These are phyloP conservation scores for Sporothrix inflata DNA, from an alignment of 2,329 filamentous ascomycete species.

Conservation along the genomic window DNA sequence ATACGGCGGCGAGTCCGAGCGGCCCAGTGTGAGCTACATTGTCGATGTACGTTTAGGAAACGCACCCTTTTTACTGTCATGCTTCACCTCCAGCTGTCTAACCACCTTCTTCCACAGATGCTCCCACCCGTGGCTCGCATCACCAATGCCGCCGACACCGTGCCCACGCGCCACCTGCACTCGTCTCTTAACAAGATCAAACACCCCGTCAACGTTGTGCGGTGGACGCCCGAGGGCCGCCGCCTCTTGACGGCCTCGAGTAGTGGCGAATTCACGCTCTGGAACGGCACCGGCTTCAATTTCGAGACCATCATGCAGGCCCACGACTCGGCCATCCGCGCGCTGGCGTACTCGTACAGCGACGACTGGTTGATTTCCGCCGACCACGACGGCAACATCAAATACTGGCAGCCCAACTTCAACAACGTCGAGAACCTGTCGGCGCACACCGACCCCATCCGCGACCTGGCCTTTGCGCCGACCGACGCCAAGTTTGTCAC, in stretches of 20 bases:
- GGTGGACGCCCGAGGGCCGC: conserved; percentile 96
- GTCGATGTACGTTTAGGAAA: conserved; percentile 74
- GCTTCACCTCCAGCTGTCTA: neutral
- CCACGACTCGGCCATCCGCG: conserved; percentile 84
- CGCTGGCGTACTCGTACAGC: conserved; percentile 86
- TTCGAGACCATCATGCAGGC: conserved; percentile 99
- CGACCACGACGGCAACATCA: conserved; percentile 92
- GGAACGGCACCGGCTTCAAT: conserved; percentile 99
- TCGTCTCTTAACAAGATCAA: conserved; percentile 99
- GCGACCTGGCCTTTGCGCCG: conserved; percentile 90
- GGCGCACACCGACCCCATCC: conserved; percentile 85
- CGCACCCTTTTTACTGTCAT: neutral
- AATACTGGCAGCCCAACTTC: conserved; percentile 99
- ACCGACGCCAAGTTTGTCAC: conserved; percentile 96
- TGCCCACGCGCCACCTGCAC: conserved; percentile 93
- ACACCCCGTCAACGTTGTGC: conserved; percentile 93
- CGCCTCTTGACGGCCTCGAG: conserved; percentile 90
- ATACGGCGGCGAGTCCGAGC: conserved; percentile 74
- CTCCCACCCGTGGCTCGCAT: conserved; percentile 78
- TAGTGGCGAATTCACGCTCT: conserved; percentile 96
- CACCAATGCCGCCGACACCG: conserved; percentile 77
- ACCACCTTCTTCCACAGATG: conserved; percentile 60
- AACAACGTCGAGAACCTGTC: conserved; percentile 97
- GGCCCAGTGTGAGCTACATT: conserved; percentile 86
- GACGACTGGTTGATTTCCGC: conserved; percentile 97